These are phyloP conservation scores for Dendryphion nanum DNA, from an alignment of 2,329 filamentous ascomycete genomes.

Conservation along the genomic window DNA sequence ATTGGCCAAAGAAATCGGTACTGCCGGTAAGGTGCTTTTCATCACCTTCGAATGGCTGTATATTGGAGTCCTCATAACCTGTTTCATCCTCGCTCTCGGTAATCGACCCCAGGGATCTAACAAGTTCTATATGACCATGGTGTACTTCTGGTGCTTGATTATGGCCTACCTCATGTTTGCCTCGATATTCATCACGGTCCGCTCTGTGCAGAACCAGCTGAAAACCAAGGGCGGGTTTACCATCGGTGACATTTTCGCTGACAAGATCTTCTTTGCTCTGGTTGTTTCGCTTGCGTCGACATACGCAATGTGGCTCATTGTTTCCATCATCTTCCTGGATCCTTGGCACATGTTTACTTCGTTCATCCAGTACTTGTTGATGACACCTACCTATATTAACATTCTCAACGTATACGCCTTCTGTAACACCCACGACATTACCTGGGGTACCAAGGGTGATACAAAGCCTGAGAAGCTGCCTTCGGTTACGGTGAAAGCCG, in stretches of 20 bases:
- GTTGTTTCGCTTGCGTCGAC: constrained; percentile 91
- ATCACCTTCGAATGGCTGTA: constrained; percentile 97
- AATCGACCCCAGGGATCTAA: constrained; percentile 94
- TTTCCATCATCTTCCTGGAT: constrained; percentile 92
- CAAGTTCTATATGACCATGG: constrained; percentile 92
- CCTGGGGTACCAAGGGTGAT: constrained; percentile 97
- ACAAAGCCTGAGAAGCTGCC: constrained; percentile 91
- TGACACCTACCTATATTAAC: constrained; percentile 97
- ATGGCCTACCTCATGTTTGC: constrained; percentile 94
- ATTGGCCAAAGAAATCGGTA: constrained; percentile 74
- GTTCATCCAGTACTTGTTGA: constrained; percentile 88
- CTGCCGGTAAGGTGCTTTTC: constrained; percentile 74
- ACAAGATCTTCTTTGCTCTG: constrained; percentile 86
- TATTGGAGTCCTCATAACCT: constrained; percentile 84
- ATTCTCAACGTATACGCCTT: constrained; percentile 99
- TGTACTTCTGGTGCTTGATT: constrained; percentile 96
- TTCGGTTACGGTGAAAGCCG: constrained; percentile 84
- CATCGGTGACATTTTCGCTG: constrained; percentile 73
- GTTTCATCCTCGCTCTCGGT: constrained; percentile 90
- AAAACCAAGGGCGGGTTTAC: constrained; percentile 62
- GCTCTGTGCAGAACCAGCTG: constrained; percentile 74
- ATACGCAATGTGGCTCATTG: constrained; percentile 88
- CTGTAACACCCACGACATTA: constrained; percentile 97
- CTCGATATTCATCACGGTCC: constrained; percentile 89
- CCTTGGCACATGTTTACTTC: constrained; percentile 99